Evolutionary conservation across 768 basidiomycete species (phyloP).

Genomic region (Atractiella rhizophila): DNA sequence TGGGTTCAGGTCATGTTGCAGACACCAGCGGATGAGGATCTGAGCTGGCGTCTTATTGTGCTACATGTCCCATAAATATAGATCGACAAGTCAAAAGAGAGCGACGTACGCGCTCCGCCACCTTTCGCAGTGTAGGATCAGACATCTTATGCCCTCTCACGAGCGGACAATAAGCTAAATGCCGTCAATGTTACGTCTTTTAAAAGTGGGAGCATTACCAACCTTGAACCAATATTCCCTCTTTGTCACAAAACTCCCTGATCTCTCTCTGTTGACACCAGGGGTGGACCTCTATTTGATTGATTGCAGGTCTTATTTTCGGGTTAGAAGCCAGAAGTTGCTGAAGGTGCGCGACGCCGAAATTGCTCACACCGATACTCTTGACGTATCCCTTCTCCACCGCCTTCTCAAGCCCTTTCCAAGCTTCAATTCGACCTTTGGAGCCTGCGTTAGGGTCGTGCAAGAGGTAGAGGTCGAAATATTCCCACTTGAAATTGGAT

Average conservation of each 20-base stretch:
- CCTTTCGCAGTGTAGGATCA: conserved; percentile 29
- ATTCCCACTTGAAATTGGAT: too few relatives aligned
- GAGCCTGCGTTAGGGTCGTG: conserved; percentile 22
- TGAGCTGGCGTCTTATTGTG: conserved; percentile 23
- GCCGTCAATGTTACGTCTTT: too few relatives aligned
- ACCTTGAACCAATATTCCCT: conserved; percentile 41
- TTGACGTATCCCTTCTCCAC: conserved; percentile 49
- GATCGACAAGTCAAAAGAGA: not conserved
- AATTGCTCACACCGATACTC: conserved; percentile 66
- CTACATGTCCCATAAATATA: conserved; percentile 1
- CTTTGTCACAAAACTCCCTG: conserved; percentile 33
- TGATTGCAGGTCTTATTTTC: not conserved
- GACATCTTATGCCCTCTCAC: conserved; percentile 25
- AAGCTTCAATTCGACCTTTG: conserved; percentile 22
- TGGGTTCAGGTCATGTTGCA: conserved; percentile 27
- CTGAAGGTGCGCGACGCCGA: conserved; percentile 36
- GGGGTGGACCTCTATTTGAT: conserved; percentile 29
- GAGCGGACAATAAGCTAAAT: conserved; percentile 40
- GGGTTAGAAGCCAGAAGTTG: conserved; percentile 39
- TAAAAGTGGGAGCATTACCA: conserved; percentile 10
- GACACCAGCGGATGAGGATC: conserved; percentile 26
- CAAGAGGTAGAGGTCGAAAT: conserved; percentile 21
- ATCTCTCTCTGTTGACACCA: conserved; percentile 42
- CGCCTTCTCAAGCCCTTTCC: conserved; percentile 54
- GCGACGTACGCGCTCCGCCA: conserved; percentile 35